Base-by-base conservation (phyloP, 805 yeast species). In the Kuraishia piskuri region DNA sequence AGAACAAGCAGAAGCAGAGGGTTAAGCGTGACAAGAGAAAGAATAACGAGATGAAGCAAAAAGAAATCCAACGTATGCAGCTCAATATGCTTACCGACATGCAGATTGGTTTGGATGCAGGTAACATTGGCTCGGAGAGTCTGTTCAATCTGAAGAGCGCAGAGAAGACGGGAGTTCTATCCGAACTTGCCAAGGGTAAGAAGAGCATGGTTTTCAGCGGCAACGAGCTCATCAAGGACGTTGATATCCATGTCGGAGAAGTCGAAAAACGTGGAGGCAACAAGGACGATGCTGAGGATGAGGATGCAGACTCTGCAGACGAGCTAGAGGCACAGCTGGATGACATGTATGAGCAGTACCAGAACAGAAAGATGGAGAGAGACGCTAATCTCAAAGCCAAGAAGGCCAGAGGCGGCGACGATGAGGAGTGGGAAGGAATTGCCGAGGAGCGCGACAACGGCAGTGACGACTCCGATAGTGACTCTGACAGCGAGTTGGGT, bases 91-190 rank as follows among this genome's bases (percentile, higher is more conserved):
- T 88, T 55, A 88, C 97, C 5, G 96, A 96, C 63, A 81, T 79
- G 73, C 96, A 90, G 63, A 83, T 94, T 57, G 97, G 98, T 78
- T 76, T 89, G 53, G 99, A 94, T 66, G 96, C 97, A 19, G 92
- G 89, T 19, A 79, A 79, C 52, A 75, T 82, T 55, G 96, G 94
- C 40, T 76, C 86, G 53, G 91, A 87, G 55, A 79, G 91, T 1
- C 73, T 90, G 55, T 94, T 94, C 73, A 89, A 85, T 63, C 76
- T 94, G 66, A 86, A 83, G 63, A 71, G 79, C n/a, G 97, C 97
- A 2, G 88, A 88, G 67, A 87, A 86, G 68, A 84, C 96, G 2
- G 98, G 97, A 48, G 81, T 86, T 58, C 69, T 90, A 53, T 80
- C 81, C 52, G 83, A 85, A 37, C 71, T 91, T 51, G 82, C 87